Conservation (phyloP, 306 rosid species). For the Medicago truncatula region MtrunA17r5.0-ANR NC_053047.1:38828001-38828500, state of each 20-base stretch:
- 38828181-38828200: background rate
- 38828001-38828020: no score
- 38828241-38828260: conserved; percentile 42
- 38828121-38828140: no score
- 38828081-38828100: no score
- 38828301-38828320: conserved; percentile 21
- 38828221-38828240: conserved; percentile 35
- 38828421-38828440: background rate
- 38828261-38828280: conserved; percentile 40
- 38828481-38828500: conserved; percentile 19
- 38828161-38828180: background rate
- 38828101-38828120: no score
- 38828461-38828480: conserved; percentile 16
- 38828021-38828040: no score
- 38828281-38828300: conserved; percentile 31
- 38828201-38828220: conserved; percentile 19
- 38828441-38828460: conserved; percentile 3
- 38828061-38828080: no score
- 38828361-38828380: conserved; percentile 25
- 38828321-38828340: conserved; percentile 25
- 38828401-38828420: background rate
- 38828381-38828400: conserved; percentile 37
- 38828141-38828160: background rate
- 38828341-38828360: background rate
- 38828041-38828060: no score